Conservation (phyloP, 371 early-diverging fungal genomes). For the Actinomucor elegans region DNA sequence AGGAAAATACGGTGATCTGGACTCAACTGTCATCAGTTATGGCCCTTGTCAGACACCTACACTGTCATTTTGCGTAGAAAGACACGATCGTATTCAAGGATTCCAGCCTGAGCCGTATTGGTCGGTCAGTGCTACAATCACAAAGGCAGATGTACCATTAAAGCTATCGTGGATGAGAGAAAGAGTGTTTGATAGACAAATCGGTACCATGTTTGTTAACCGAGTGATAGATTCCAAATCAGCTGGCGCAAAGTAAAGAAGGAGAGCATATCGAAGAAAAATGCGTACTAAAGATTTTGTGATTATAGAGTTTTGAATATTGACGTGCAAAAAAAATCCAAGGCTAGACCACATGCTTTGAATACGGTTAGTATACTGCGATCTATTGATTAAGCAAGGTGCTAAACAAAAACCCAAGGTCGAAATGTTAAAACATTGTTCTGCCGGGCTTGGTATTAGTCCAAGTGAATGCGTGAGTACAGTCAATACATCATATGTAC, state of each 20-base stretch:
- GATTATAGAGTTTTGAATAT: constrained; percentile 36
- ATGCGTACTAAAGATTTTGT: not conserved
- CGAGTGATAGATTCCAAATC: constrained; percentile 21
- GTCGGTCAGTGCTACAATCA: constrained; percentile 34
- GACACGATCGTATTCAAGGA: constrained; percentile 58
- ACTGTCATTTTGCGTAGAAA: constrained; percentile 67
- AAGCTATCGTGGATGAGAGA: constrained; percentile 38
- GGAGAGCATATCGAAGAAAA: not conserved
- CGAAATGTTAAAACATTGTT: constrained; percentile 50
- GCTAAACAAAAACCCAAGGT: constrained; percentile 19
- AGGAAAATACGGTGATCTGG: constrained; percentile 55
- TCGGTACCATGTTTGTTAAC: constrained; percentile 34
- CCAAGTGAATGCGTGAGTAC: constrained; percentile 48
- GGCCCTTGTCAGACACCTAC: constrained; percentile 68
- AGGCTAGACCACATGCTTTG: constrained; percentile 48
- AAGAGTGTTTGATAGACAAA: constrained; percentile 47
- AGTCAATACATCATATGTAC: too few relatives aligned
- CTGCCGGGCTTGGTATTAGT: constrained; percentile 43
- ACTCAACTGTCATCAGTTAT: constrained; percentile 61
- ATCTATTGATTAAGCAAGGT: not conserved
- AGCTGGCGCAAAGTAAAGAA: constrained; percentile 34
- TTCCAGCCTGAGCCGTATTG: constrained; percentile 68
- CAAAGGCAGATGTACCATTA: constrained; percentile 24
- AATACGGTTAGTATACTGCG: constrained; percentile 38
- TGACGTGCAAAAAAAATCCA: constrained; percentile 34